These are phyloP conservation scores for Schizonepeta tenuifolia DNA, from an alignment of 257 asterid genomes.

Conservation along the genomic window DNA sequence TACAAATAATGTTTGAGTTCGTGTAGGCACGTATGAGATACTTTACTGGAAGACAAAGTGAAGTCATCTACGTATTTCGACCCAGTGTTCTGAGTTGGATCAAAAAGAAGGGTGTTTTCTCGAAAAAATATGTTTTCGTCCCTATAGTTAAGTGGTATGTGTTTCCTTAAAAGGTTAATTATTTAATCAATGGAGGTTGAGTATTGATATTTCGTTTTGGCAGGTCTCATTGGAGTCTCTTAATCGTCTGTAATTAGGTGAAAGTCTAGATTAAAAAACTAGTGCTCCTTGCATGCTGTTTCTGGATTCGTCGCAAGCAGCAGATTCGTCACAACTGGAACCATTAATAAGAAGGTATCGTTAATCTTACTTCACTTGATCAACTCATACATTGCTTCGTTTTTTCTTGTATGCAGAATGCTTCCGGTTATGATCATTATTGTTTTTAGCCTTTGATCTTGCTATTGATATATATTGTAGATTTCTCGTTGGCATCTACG, in stretches of 20 bases:
- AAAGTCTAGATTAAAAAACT: conserved; percentile 39
- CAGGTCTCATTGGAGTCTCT: conserved; percentile 83
- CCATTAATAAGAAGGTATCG: conserved; percentile 58
- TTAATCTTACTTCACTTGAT: background rate
- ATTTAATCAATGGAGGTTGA: background rate
- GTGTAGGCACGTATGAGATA: conserved; percentile 58
- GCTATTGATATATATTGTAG: conserved; percentile 35
- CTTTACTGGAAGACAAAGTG: conserved; percentile 53
- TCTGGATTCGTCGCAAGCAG: conserved; percentile 62
- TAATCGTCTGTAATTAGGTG: conserved; percentile 67
- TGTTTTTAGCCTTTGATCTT: background rate
- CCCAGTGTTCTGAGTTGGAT: conserved; percentile 61
- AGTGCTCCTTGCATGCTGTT: conserved; percentile 64
- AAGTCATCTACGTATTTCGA: conserved; percentile 48
- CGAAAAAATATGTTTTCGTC: conserved; percentile 61
- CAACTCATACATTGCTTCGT: background rate
- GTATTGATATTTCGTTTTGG: conserved; percentile 22
- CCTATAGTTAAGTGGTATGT: conserved; percentile 74
- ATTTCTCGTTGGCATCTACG: conserved; percentile 52
- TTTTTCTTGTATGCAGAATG: background rate
- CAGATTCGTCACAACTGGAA: conserved; percentile 52
- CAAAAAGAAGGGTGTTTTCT: conserved; percentile 48
- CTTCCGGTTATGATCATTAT: background rate
- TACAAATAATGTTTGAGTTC: conserved; percentile 3
- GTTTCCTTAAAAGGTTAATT: conserved; percentile 17